Evolutionary conservation across 805 yeast genomes (phyloP).

Genomic region (Yarrowia divulgata): DNA sequence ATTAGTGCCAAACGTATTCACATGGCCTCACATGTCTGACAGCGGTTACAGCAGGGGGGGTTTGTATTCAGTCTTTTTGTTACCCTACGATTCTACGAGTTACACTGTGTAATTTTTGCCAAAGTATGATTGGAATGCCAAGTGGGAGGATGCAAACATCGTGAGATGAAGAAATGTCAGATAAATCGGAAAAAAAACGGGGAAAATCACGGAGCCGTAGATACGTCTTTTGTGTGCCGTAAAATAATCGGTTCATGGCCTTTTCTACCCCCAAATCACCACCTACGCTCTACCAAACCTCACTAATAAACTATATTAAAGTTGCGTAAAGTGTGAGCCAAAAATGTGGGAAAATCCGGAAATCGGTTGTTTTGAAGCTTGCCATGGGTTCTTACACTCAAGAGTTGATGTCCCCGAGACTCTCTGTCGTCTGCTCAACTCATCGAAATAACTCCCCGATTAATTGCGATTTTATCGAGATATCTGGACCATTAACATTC

Average conservation of each 20-base stretch:
- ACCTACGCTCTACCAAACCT: not conserved
- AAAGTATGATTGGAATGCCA: constrained; percentile 13
- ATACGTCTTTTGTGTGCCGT: no score
- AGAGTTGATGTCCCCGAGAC: not conserved
- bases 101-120: constrained; percentile 6
- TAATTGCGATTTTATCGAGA: not conserved
- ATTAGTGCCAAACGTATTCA: constrained; percentile 22
- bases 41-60: not conserved
- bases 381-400: not conserved
- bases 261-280: not conserved
- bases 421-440: not conserved
- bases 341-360: not conserved
- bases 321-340: constrained; percentile 24
- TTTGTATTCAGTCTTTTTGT: not conserved
- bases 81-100: constrained; percentile 30
- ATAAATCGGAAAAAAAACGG: not conserved
- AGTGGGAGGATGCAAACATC: not conserved
- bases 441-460: not conserved
- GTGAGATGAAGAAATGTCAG: no score
- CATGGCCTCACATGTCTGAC: constrained; percentile 17
- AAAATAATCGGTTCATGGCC: not conserved
- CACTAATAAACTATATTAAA: not conserved
- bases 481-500: not conserved
- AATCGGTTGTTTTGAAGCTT: not conserved
- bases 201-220: not conserved